Evolutionary conservation across 2,329 filamentous ascomycete species (phyloP).

Genomic region (Sporothrix globosa): DNA sequence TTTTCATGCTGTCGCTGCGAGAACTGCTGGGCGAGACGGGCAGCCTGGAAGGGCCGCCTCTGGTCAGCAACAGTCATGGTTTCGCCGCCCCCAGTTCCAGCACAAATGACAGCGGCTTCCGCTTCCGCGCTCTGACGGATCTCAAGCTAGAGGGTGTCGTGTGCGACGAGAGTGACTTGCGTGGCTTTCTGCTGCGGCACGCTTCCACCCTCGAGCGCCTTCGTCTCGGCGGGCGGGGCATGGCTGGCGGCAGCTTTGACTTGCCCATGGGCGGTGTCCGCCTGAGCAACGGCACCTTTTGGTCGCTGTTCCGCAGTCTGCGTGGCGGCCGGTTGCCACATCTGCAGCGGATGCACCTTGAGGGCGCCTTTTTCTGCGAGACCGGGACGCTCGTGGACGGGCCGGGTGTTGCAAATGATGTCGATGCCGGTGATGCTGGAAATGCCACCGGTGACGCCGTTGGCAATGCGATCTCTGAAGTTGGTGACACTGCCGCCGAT

Average conservation of each 20-base stretch:
- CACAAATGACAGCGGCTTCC: constrained; percentile 40
- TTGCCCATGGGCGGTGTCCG: constrained; percentile 50
- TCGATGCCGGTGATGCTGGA: not conserved
- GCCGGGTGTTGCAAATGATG: not conserved
- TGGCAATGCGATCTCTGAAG: not conserved
- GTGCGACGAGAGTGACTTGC: constrained; percentile 51
- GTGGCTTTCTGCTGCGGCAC: constrained; percentile 49
- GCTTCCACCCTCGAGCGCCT: constrained; percentile 47
- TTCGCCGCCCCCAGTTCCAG: no score
- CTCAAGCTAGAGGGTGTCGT: constrained; percentile 51
- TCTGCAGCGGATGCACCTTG: constrained; percentile 50
- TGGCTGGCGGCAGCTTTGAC: constrained; percentile 40
- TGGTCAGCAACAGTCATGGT: not conserved
- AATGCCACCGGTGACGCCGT: not conserved
- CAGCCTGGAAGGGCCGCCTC: constrained; percentile 27
- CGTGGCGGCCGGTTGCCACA: constrained; percentile 43
- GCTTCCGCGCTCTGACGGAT: constrained; percentile 47
- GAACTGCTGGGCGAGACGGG: constrained; percentile 41
- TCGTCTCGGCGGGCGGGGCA: constrained; percentile 51
- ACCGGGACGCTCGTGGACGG: constrained; percentile 16
- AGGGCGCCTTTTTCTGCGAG: constrained; percentile 52
- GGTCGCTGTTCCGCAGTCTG: constrained; percentile 49
- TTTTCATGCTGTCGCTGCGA: constrained; percentile 48
- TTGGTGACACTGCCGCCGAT: not conserved
- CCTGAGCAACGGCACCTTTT: constrained; percentile 51